phyloP scores from a whole-genome alignment of 1,284 basidiomycete genomes.

The Leccinum fallax region DNA sequence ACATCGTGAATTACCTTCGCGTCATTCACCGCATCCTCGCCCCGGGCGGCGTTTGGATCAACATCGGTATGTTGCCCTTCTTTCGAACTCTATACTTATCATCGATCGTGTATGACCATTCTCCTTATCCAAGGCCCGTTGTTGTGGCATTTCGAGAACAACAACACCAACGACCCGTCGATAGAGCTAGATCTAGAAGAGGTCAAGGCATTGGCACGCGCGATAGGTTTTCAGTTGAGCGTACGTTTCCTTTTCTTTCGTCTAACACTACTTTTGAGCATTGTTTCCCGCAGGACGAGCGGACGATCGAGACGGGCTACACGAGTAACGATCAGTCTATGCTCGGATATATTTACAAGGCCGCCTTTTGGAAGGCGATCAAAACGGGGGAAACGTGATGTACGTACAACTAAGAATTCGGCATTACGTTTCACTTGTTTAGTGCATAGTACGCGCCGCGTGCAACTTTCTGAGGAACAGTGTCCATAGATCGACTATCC shows the following conservation, averaged over 20 bases:
- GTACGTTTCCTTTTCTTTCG: constrained; percentile 45
- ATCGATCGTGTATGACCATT: neutral
- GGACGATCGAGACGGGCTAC: constrained; percentile 81
- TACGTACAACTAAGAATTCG: neutral
- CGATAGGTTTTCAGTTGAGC: constrained; percentile 83
- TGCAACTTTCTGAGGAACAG: neutral
- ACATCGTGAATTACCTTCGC: constrained; percentile 87
- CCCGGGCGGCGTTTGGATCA: constrained; percentile 90
- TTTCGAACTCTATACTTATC: neutral
- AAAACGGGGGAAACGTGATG: constrained; percentile 32
- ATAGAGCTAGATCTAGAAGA: constrained; percentile 92
- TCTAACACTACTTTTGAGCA: neutral
- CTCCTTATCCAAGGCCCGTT: constrained; percentile 65
- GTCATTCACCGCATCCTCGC: constrained; percentile 80
- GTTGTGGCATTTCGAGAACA: constrained; percentile 97
- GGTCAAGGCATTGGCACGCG: constrained; percentile 73
- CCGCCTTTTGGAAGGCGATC: constrained; percentile 85
- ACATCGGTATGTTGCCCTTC: constrained; percentile 56
- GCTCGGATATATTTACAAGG: constrained; percentile 89
- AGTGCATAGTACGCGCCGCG: too few species aligned
- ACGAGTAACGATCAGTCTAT: constrained; percentile 86
- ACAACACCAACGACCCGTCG: constrained; percentile 74
- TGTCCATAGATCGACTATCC: too few species aligned
- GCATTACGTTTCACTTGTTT: neutral
- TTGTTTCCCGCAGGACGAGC: constrained; percentile 50